Conservation (phyloP, 176 grass and related monocot species). For the Stipa capillata region DNA sequence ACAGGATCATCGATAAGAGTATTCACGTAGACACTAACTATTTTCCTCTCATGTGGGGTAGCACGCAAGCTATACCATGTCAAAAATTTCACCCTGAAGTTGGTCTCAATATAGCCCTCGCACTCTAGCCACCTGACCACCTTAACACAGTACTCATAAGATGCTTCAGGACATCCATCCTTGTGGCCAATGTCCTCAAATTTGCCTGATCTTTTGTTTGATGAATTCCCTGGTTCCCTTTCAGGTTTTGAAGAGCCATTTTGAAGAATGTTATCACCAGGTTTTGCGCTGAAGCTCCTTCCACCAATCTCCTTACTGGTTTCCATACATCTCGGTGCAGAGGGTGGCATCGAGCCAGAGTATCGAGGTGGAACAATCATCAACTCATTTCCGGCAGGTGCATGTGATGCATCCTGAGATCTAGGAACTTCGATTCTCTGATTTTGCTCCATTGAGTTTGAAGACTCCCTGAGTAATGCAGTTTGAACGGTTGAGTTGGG, state of each 20-base stretch:
- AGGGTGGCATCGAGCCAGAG: constrained; percentile 49
- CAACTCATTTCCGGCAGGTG: constrained; percentile 24
- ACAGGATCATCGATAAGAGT: constrained; percentile 84
- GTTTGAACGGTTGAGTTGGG: constrained; percentile 57
- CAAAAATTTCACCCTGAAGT: constrained; percentile 90
- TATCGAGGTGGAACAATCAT: constrained; percentile 41
- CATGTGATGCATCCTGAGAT: constrained; percentile 62
- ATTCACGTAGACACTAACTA: constrained; percentile 75
- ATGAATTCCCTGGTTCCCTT: constrained; percentile 81
- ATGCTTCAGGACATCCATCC: constrained; percentile 52
- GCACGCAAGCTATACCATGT: constrained; percentile 96
- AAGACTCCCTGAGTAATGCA: constrained; percentile 46
- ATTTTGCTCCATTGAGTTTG: constrained; percentile 46
- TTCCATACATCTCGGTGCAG: constrained; percentile 27
- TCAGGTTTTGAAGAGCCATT: constrained; percentile 59
- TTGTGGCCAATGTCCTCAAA: constrained; percentile 41
- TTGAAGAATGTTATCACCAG: constrained; percentile 26
- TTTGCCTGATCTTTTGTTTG: constrained; percentile 72
- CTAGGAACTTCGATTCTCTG: constrained; percentile 20
- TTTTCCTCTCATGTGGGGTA: constrained; percentile 68
- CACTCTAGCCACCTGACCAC: constrained; percentile 85
- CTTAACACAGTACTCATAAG: constrained; percentile 87
- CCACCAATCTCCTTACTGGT: constrained; percentile 41
- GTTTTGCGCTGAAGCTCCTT: constrained; percentile 42
- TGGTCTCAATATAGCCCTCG: constrained; percentile 77